Evolutionary conservation across 306 rosid species (phyloP), one percentile per base, ranked within the genome.

Genomic region (Malus fusca): DNA sequence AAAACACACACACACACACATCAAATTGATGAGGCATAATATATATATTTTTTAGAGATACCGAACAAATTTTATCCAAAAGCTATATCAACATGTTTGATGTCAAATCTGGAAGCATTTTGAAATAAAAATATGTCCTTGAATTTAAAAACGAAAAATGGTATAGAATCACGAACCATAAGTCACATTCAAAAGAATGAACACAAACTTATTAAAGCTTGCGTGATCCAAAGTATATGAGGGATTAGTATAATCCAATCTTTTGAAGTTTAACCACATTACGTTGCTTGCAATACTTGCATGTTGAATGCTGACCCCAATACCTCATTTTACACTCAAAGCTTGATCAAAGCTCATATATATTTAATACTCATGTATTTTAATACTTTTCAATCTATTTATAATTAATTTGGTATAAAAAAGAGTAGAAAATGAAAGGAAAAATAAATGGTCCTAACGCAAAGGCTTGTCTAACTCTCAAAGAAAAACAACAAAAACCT

Each of bases 281-380:
- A 37, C 42, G 42, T 80, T 62, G 61, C 80, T 60, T 74, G 12
- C 72, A 43, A 19, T 58, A 40, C 65, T 44, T 61, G 6, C 58
- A 26, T 68, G 22, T 42, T 42, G 44, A 42, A 10, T 35, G 26
- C 69, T 69, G 72, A 48, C 53, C 22, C 5, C 10, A 58, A 40
- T 17, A 11, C 5, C 84, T 31, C 43, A 71, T 52, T 80, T 55
- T 40, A 40, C 55, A 56, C 80, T 74, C 80, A 81, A 63, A 25
- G 68, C 35, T 11, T 22, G 17, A 52, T 52, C 44, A 40, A 35
- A 35, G 40, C 40, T 35, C 40, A 35, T 6, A 35, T 35, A 6
- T 35, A 35, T 33, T 33, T 5, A 35, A 35, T 35, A 35, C 2
- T 35, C 40, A 35, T 35, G 6, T 35, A 35, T 35, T 35, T 37